Conservation (phyloP, 2,329 filamentous ascomycete genomes). For the Fusarium nurragi region DNA sequence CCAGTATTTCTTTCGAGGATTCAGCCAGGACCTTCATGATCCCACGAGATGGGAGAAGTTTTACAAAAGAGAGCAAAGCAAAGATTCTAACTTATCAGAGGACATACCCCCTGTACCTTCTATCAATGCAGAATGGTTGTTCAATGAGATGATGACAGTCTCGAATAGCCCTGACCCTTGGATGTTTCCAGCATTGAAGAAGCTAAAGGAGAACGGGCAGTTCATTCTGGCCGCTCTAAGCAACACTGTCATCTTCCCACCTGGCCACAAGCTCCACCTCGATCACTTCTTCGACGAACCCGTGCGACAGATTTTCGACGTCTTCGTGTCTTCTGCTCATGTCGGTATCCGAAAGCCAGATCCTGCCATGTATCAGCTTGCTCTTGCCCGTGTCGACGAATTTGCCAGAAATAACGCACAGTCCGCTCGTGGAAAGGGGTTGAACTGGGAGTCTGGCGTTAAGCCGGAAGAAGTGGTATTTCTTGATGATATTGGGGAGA, state of each 20-base stretch:
- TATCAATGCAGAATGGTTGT: conserved; percentile 81
- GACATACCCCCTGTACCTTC: conserved; percentile 71
- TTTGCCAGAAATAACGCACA: conserved; percentile 64
- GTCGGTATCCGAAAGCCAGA: conserved; percentile 90
- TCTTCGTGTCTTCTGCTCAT: conserved; percentile 88
- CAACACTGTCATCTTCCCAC: conserved; percentile 89
- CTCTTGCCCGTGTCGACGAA: conserved; percentile 72
- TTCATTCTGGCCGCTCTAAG: conserved; percentile 85
- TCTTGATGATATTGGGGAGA: conserved; percentile 93
- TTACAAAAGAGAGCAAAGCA: conserved; percentile 57
- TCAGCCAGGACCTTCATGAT: conserved; percentile 77
- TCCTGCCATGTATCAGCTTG: conserved; percentile 79
- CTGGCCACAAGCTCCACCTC: conserved; percentile 71
- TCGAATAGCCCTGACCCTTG: conserved; percentile 79
- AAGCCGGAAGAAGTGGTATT: conserved; percentile 79
- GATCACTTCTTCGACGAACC: conserved; percentile 63
- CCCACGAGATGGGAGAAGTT: conserved; percentile 75
- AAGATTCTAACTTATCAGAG: conserved; percentile 52
- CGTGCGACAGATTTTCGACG: conserved; percentile 77
- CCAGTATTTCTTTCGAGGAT: conserved; percentile 76
- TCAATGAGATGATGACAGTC: conserved; percentile 88
- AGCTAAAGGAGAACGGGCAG: conserved; percentile 68
- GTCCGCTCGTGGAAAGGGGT: conserved; percentile 49
- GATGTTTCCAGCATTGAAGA: conserved; percentile 84
- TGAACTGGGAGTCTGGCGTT: conserved; percentile 62